Evolutionary conservation across 2,329 filamentous ascomycete genomes (phyloP).

Genomic region (Cercospora sp.): DNA sequence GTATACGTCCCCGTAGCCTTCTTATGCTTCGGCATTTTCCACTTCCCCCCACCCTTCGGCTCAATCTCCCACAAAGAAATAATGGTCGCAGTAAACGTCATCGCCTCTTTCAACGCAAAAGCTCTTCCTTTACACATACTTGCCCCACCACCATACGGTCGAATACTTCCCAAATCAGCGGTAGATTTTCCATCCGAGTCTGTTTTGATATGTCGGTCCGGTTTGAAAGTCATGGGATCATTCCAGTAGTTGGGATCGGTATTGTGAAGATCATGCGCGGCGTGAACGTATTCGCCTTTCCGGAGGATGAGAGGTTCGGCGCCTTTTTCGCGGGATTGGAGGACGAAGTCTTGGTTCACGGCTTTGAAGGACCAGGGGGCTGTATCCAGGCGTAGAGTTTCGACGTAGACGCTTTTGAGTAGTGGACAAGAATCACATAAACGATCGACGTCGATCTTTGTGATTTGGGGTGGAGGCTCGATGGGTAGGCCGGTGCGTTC

Average conservation of each 20-base stretch:
- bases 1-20: conserved; percentile 53
- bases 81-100: conserved; percentile 55
- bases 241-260: conserved; percentile 41
- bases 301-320: conserved; percentile 36
- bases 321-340: conserved; percentile 41
- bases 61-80: conserved; percentile 59
- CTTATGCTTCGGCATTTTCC: conserved; percentile 54
- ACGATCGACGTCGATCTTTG: conserved; percentile 38
- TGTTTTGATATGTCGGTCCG: conserved; percentile 40
- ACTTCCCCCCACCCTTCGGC: conserved; percentile 47
- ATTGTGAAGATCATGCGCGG: conserved; percentile 42
- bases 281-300: conserved; percentile 42
- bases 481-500: conserved; percentile 38
- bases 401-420: conserved; percentile 43
- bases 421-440: conserved; percentile 39
- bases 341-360: conserved; percentile 39
- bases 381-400: conserved; percentile 41
- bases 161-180: conserved; percentile 47
- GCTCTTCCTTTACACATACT: conserved; percentile 53
- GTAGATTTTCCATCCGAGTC: conserved; percentile 33
- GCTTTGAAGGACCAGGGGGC: conserved; percentile 41
- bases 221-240: conserved; percentile 36
- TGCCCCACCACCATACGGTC: conserved; percentile 50
- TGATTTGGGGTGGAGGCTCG: conserved; percentile 37
- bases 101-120: conserved; percentile 53